Percentiles rank a stretch among this genome's conserved stretches.
phyloP scores from a whole-genome alignment of 805 yeast species.

The Metschnikowia sp. region DNA sequence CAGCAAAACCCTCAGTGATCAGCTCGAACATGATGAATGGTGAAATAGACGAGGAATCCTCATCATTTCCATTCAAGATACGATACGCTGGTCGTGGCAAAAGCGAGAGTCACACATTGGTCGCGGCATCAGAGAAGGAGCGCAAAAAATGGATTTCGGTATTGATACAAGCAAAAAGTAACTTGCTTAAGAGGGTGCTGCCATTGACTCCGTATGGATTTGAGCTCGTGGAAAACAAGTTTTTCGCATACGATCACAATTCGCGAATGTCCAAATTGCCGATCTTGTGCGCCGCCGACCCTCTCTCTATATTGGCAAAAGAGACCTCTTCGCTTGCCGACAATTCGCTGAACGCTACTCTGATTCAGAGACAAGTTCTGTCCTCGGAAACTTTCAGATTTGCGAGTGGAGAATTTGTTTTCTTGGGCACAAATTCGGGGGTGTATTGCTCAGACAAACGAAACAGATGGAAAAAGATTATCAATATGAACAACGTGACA shows the following conservation, averaged over 20 bases:
- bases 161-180: constrained; percentile 46
- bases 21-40: not conserved
- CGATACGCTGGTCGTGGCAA: constrained; percentile 56
- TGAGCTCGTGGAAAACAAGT: constrained; percentile 50
- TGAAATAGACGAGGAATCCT: constrained; percentile 22
- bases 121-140: constrained; percentile 45
- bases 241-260: constrained; percentile 62
- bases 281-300: constrained; percentile 49
- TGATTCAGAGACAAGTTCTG: constrained; percentile 34
- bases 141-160: constrained; percentile 56
- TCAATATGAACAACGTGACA: constrained; percentile 49
- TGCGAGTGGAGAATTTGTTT: constrained; percentile 42
- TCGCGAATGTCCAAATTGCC: constrained; percentile 52
- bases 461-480: constrained; percentile 56
- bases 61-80: constrained; percentile 47
- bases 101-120: constrained; percentile 50
- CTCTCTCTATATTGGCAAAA: constrained; percentile 32
- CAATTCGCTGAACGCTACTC: constrained; percentile 10
- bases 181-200: constrained; percentile 25
- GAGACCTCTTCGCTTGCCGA: not conserved
- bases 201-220: constrained; percentile 54
- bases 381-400: constrained; percentile 46
- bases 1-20: not conserved
- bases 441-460: constrained; percentile 49
- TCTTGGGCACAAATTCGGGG: constrained; percentile 65